Base-by-base conservation (phyloP, 139 green algal species). In the Tetradesmus lagerheimii region DNA sequence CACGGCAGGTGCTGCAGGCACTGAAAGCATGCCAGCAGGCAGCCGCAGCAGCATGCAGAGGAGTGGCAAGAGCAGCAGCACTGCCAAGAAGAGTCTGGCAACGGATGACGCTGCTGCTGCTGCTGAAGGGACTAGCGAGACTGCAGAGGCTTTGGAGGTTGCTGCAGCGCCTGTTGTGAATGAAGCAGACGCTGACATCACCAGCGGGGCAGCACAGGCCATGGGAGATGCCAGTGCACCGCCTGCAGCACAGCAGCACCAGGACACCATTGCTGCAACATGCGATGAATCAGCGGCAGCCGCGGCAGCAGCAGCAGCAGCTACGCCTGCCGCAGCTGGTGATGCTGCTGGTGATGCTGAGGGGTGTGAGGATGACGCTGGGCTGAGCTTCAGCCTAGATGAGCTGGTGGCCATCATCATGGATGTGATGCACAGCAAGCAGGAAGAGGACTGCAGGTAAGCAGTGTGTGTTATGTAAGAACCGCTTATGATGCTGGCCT, bases 391-490 rank as follows among this genome's bases (percentile, higher is more conserved):
- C 38, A 80, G 14, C 6, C 37, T 88, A 39, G 27, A 88, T 50
- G 83, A 88, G 62, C 38, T 88, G 83, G 29, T 88, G 83, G n/a
- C 62, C 29, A 88, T 88, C 47, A 29, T 88, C 12, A 50, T 80
- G 25, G 83, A 88, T 41, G 39, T 88, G 20, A 80, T 88, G 83
- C 23, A 88, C 38, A 41, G 29, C 83, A 88, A 88, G 81, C 34
- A 76, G 62, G 83, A 39, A 4, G 62, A 38, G 1, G 64, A 88
- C 37, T 1, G 57, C 14, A 53, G 35, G 83, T 88, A 9, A 80
- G 64, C 75, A 79, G 71, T 23, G 71, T 20, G 47, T 11, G 47
- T 20, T 62, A 23, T 14, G 20, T 8, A 4, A 50, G 5, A 11
- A 62, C 47, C 47, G 8, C 47, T 18, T 2, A 62, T 62, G 47